Base-by-base conservation (phyloP, 2,329 filamentous ascomycete species). In the Juglanconis oblonga region DNA sequence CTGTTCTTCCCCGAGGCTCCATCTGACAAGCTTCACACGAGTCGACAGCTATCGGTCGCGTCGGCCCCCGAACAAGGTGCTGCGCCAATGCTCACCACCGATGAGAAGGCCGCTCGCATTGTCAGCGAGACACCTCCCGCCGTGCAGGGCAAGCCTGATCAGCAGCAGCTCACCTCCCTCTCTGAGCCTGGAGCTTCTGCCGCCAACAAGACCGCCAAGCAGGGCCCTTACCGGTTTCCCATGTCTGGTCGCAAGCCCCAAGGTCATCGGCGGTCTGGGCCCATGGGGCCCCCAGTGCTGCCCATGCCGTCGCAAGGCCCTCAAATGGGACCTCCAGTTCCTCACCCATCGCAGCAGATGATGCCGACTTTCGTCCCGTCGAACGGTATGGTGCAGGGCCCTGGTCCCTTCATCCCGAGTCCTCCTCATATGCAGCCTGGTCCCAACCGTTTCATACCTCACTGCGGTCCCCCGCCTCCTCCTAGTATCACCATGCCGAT, bases 11-110 rank as follows among this genome's bases (percentile, higher is more conserved):
- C 50, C 9, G 48, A 53, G 6, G 48, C 53, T 11, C 31, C 51
- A 5, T 53, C 52, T 29, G 52, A 56, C 14, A 49, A 47, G 17
- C 32, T 62, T 11, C 52, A 56, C 44, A 49, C 51, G 13, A 31
- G 40, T 7, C 49, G 60, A 31, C 57, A 59, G 29, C 42, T 55
- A 10, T 59, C 57, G 5, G n/a, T 33, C 32, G 44, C 55, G 14
- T 59, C 60, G 36, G 54, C 60, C 7, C 60, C 60, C 53, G 57
- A 35, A 14, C 42, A 56, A 11, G 40, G 29, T 3, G 31, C 29
- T 7, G 44, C 52, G n/a, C 7, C 36, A 6, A 54, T 62, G 32
- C 49, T 62, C 5, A 33, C 9, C 13, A 17, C n/a, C 24, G n/a
- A 49, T 33, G 13, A n/a, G 42, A 60, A 38, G 35, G 40, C 13